phyloP scores from a whole-genome alignment of 306 rosid species.

The apple (Malus domestica) region ASM211411v1 NC_041805.1:17552501-17553000 shows the following conservation, averaged over 20 bases:
- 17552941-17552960: slow-evolving; percentile 93
- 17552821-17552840: slow-evolving; percentile 81
- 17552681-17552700: slow-evolving; percentile 91
- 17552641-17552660: slow-evolving; percentile 66
- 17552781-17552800: slow-evolving; percentile 78
- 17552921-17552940: slow-evolving; percentile 96
- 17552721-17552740: slow-evolving; percentile 81
- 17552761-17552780: slow-evolving; percentile 72
- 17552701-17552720: slow-evolving; percentile 75
- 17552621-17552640: background rate
- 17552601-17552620: background rate
- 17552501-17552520: background rate
- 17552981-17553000: slow-evolving; percentile 80
- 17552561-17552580: background rate
- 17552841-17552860: slow-evolving; percentile 80
- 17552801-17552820: slow-evolving; percentile 90
- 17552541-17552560: background rate
- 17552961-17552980: slow-evolving; percentile 86
- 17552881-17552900: slow-evolving; percentile 83
- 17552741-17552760: slow-evolving; percentile 82
- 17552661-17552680: slow-evolving; percentile 75
- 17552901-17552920: slow-evolving; percentile 76
- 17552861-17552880: slow-evolving; percentile 93
- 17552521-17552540: background rate
- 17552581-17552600: background rate